phyloP scores from a whole-genome alignment of 1,139 yeast species.

The Candida sp. region DNA sequence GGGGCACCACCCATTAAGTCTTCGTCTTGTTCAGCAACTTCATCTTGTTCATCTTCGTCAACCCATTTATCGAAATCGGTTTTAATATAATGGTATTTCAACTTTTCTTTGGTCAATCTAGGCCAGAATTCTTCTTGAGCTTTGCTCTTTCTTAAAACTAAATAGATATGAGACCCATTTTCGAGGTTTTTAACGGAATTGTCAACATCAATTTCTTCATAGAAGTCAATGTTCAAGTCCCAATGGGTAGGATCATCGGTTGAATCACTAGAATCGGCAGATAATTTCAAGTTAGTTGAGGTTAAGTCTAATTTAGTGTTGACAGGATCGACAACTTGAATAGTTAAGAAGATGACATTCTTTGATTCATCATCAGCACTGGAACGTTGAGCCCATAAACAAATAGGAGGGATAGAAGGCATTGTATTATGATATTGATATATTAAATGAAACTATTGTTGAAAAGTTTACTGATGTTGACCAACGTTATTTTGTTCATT shows the following conservation, averaged over 20 bases:
- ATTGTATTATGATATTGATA: slow-evolving; percentile 1
- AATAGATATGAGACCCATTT: slow-evolving; percentile 66
- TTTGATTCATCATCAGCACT: slow-evolving; percentile 64
- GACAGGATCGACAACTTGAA: slow-evolving; percentile 69
- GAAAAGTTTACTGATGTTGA: background rate
- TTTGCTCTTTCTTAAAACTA: slow-evolving; percentile 69
- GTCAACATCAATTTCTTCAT: slow-evolving; percentile 65
- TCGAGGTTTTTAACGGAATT: slow-evolving; percentile 58
- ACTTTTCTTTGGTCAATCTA: slow-evolving; percentile 74
- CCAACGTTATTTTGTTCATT: background rate
- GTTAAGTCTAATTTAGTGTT: slow-evolving; percentile 64
- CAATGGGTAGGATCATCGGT: slow-evolving; percentile 41
- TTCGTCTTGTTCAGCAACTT: slow-evolving; percentile 45
- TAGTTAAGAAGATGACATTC: slow-evolving; percentile 73
- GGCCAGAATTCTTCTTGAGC: slow-evolving; percentile 85
- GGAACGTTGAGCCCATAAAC: slow-evolving; percentile 97
- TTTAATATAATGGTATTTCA: slow-evolving; percentile 69
- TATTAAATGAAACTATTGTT: background rate
- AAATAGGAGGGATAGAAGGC: slow-evolving; percentile 28
- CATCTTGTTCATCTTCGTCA: slow-evolving; percentile 92
- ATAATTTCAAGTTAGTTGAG: slow-evolving; percentile 52
- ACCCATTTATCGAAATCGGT: slow-evolving; percentile 98
- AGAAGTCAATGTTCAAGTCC: slow-evolving; percentile 66
- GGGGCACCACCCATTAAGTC: slow-evolving; percentile 31
- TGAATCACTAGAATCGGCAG: slow-evolving; percentile 49